Evolutionary conservation across 345 rosid species (phyloP), one percentile per base, ranked within the genome.

Genomic region (Erodium maritimum): DNA sequence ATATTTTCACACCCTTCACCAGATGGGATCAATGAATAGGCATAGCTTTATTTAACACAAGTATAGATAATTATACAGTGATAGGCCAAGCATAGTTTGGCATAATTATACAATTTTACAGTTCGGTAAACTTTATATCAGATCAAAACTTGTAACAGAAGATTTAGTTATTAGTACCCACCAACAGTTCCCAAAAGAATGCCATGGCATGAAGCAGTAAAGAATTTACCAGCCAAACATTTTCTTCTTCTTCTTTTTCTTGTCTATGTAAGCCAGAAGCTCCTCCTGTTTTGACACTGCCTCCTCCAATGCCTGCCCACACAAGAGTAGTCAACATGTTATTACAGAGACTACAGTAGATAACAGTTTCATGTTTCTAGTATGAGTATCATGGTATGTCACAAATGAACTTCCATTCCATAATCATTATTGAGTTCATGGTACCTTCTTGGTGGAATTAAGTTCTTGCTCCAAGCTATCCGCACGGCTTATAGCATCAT

Each of bases 381-480:
- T n/a, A n/a, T n/a, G n/a, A 29, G 34, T 3, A 29, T 29, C 3
- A 29, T 3, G 34, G 8, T 29, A 29, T 29, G 8, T 29, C 37
- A 29, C 37, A 29, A 29, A 11, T 29, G 37, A 29, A 5, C 9
- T 29, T 29, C 9, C 37, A 5, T 5, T 29, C 37, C 9, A 29
- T 29, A 29, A 29, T 29, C 37, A 29, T 29, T 29, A 11, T 29
- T 29, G 9, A 29, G 37, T 29, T 42, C 48, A 42, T 12, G 17
- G 48, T 29, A 75, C 83, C 80, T 73, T 75, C 54, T 79, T 79
- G 23, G 76, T 79, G 50, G 78, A 67, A 60, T 75, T 72, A 46
- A 79, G 74, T 61, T 79, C 83, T 9, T 71, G 71, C 61, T 79
- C 78, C 48, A 79, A 46, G 2, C 75, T 77, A 58, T 75, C 80